A percentile compares a stretch with the other conserved stretches of the same genome.
These are phyloP conservation scores for Solanum infundibuliforme DNA, from an alignment of 257 asterid species.

Conservation along the genomic window DNA sequence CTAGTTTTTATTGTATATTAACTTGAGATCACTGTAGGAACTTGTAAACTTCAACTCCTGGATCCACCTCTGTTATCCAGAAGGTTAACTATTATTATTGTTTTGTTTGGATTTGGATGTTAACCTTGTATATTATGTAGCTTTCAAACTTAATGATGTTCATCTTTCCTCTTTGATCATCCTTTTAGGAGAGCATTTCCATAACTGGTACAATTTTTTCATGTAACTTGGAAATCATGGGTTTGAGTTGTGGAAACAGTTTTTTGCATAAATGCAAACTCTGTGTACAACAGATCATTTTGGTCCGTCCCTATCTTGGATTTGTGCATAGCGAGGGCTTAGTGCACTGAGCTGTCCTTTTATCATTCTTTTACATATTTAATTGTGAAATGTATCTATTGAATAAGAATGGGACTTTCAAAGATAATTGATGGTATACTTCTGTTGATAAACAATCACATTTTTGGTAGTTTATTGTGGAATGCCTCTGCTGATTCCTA, in stretches of 20 bases:
- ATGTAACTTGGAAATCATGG: background rate
- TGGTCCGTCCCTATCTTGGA: background rate
- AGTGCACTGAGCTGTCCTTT: background rate
- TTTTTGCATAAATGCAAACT: background rate
- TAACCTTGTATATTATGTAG: background rate
- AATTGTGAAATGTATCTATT: background rate
- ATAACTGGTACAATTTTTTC: background rate
- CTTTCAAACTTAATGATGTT: background rate
- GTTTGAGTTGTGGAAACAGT: background rate
- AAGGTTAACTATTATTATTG: background rate
- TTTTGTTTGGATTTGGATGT: background rate
- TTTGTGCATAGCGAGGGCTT: background rate
- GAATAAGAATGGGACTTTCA: background rate
- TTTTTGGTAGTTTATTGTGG: background rate
- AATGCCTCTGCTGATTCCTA: background rate
- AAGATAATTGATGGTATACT: background rate
- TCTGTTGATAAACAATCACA: background rate
- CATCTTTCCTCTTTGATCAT: background rate
- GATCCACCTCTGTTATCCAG: background rate
- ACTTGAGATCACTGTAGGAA: background rate
- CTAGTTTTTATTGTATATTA: background rate
- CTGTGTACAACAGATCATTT: background rate
- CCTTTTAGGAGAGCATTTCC: background rate
- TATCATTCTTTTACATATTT: background rate
- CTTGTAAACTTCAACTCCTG: background rate